Percentiles rank a stretch among this genome's conserved stretches.
These are phyloP conservation scores for Colletotrichum neosansevieriae DNA, from an alignment of 2,329 filamentous ascomycete genomes.

Conservation along the genomic window DNA sequence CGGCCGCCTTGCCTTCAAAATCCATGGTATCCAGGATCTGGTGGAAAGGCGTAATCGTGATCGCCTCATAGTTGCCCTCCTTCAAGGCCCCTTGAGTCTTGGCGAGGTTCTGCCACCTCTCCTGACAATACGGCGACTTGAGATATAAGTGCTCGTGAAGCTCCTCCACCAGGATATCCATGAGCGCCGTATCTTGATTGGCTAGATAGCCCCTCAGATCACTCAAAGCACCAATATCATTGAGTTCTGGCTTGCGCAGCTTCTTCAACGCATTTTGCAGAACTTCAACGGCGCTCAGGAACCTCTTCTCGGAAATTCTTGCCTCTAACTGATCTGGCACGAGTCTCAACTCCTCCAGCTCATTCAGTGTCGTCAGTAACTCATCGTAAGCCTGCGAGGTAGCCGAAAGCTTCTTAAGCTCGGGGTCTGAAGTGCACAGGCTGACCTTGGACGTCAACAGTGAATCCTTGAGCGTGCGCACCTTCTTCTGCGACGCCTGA, in stretches of 20 bases:
- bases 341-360: slow-evolving; percentile 87
- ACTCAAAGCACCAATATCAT: slow-evolving; percentile 88
- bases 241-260: slow-evolving; percentile 87
- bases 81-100: slow-evolving; percentile 71
- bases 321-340: slow-evolving; percentile 95
- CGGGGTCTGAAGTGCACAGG: slow-evolving; percentile 87
- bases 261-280: slow-evolving; percentile 87
- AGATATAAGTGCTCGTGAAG: slow-evolving; percentile 97
- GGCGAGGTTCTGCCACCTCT: slow-evolving; percentile 89
- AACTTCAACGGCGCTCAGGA: slow-evolving; percentile 91
- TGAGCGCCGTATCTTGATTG: slow-evolving; percentile 91
- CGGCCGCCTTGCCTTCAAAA: slow-evolving; percentile 72
- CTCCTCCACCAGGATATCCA: slow-evolving; percentile 97
- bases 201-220: slow-evolving; percentile 89
- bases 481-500: slow-evolving; percentile 85
- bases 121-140: slow-evolving; percentile 97
- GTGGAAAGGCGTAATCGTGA: slow-evolving; percentile 66
- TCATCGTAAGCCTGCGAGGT: slow-evolving; percentile 92
- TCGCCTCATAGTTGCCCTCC: slow-evolving; percentile 61
- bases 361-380: slow-evolving; percentile 83
- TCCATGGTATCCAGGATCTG: slow-evolving; percentile 71
- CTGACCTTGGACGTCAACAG: slow-evolving; percentile 83
- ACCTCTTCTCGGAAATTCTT: slow-evolving; percentile 95
- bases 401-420: slow-evolving; percentile 89
- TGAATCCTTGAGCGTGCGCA: slow-evolving; percentile 86